Evolutionary conservation across 73 alveolate genomes (phyloP).

Genomic region (Tetrahymena malaccensis): DNA sequence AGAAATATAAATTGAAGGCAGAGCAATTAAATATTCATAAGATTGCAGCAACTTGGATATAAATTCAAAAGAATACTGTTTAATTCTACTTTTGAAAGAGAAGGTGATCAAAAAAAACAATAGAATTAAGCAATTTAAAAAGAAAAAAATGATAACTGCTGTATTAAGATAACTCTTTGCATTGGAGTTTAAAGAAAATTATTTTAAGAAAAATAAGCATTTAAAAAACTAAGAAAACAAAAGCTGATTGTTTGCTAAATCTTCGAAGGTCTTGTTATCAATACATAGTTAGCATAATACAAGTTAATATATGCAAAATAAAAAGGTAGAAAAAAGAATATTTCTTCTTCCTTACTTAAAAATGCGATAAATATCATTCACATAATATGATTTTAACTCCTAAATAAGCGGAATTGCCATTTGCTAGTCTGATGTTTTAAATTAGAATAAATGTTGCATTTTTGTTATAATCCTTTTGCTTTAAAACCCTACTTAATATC

Average conservation of each 20-base stretch:
- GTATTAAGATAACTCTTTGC: neutral
- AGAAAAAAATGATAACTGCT: neutral
- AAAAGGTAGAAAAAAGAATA: neutral
- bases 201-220: neutral
- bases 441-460: neutral
- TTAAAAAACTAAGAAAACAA: neutral
- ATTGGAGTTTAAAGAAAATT: neutral
- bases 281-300: neutral
- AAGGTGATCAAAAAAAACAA: neutral
- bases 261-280: neutral
- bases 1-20: neutral
- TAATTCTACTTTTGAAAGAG: neutral
- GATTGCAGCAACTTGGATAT: neutral
- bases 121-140: neutral
- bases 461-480: neutral
- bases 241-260: neutral
- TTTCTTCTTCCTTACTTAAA: neutral
- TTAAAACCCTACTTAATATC: neutral
- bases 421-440: neutral
- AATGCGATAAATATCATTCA: neutral
- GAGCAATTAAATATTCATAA: neutral
- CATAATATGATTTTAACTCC: neutral
- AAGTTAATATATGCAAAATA: neutral
- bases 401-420: neutral
- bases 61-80: neutral